Percentiles rank a stretch among this genome's conserved stretches.
Conservation (phyloP, 1,139 yeast genomes). For the Citeromyces siamensis region DNA sequence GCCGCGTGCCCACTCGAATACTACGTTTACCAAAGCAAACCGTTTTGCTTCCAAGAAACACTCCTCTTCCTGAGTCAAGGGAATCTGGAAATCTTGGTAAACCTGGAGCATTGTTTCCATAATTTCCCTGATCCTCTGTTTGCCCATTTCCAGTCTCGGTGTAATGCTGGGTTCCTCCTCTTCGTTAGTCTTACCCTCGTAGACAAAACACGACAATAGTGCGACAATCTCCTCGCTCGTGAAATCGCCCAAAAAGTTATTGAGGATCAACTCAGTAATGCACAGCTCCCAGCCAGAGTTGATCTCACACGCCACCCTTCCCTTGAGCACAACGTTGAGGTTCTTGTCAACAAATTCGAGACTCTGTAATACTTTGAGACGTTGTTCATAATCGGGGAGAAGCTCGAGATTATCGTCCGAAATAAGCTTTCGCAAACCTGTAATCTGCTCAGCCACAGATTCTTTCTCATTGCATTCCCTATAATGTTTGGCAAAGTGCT, state of each 20-base stretch:
- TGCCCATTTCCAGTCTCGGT: slow-evolving; percentile 77
- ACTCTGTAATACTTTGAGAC: slow-evolving; percentile 36
- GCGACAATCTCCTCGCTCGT: slow-evolving; percentile 90
- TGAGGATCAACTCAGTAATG: slow-evolving; percentile 83
- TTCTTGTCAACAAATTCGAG: slow-evolving; percentile 72
- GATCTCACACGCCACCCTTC: slow-evolving; percentile 77
- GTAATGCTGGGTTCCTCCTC: slow-evolving; percentile 57
- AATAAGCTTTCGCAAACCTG: slow-evolving; percentile 42
- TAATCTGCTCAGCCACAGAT: slow-evolving; percentile 36
- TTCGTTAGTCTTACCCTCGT: too few relatives aligned
- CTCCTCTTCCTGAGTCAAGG: slow-evolving; percentile 74
- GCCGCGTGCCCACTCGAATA: slow-evolving; percentile 93
- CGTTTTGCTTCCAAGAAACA: slow-evolving; percentile 74
- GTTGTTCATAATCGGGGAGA: slow-evolving; percentile 87
- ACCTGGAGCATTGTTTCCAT: slow-evolving; percentile 51
- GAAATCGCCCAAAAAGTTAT: slow-evolving; percentile 86
- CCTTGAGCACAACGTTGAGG: slow-evolving; percentile 89
- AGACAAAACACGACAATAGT: slow-evolving; percentile 84
- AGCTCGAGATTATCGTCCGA: slow-evolving; percentile 85
- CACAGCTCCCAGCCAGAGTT: slow-evolving; percentile 89
- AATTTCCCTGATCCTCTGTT: slow-evolving; percentile 55
- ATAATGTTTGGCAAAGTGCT: slow-evolving; percentile 35
- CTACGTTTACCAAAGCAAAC: slow-evolving; percentile 98
- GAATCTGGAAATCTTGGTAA: slow-evolving; percentile 56
- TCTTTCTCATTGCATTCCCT: slow-evolving; percentile 33